phyloP scores from a whole-genome alignment of 306 rosid species.

The Pterocarpus santalinus region DNA sequence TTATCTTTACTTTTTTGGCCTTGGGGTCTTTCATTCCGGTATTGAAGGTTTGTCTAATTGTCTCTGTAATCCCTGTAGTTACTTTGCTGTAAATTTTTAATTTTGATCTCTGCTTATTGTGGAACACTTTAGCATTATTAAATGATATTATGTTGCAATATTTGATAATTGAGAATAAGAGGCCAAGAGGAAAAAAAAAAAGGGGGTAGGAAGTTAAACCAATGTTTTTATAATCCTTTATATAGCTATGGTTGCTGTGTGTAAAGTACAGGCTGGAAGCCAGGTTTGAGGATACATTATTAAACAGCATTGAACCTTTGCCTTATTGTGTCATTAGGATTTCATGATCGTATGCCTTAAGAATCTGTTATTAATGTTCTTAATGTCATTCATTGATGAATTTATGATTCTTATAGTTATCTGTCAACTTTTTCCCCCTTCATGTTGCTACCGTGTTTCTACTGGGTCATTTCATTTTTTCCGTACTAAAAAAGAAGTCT shows the following conservation, averaged over 20 bases:
- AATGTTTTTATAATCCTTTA: background rate
- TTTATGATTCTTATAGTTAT: background rate
- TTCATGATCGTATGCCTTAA: background rate
- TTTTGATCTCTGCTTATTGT: constrained; percentile 5
- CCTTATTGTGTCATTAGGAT: constrained; percentile 2
- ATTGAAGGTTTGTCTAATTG: constrained; percentile 69
- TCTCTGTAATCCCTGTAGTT: background rate
- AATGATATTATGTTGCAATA: background rate
- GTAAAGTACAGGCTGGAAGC: background rate
- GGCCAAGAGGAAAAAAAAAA: background rate
- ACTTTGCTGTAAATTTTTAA: background rate
- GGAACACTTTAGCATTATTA: background rate
- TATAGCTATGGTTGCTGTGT: constrained; percentile 3
- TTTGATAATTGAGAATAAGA: constrained; percentile 10
- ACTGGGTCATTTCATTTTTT: background rate
- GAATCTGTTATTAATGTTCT: constrained; percentile 5
- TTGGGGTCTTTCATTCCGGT: constrained; percentile 94
- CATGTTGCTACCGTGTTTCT: background rate
- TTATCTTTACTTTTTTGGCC: constrained; percentile 81
- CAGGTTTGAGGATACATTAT: background rate
- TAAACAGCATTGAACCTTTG: background rate
- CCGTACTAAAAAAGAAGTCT: background rate
- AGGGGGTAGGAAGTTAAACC: background rate
- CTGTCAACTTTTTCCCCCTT: background rate
- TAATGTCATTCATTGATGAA: background rate